Evolutionary conservation across 495 filamentous ascomycete species (phyloP).

Genomic region (Entonaema liquescens): DNA sequence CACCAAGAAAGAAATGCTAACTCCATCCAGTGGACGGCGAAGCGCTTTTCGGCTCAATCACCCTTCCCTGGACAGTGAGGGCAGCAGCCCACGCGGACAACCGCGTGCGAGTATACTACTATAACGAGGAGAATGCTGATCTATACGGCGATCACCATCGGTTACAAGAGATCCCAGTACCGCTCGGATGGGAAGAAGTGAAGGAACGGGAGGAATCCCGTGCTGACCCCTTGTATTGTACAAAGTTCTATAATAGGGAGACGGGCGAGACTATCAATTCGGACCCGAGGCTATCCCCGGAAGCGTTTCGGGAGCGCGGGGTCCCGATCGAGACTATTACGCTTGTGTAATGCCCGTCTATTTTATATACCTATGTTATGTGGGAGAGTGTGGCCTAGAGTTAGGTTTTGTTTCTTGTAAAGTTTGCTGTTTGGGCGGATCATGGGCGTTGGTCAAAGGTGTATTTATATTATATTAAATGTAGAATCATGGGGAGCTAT

Average conservation of each 20-base stretch:
- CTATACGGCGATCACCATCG: slow-evolving; percentile 8
- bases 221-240: slow-evolving; percentile 15
- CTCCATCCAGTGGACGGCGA: slow-evolving; percentile 21
- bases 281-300: slow-evolving; percentile 30
- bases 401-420: neutral
- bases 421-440: too few relatives aligned
- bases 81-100: neutral
- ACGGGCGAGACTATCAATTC: slow-evolving; percentile 29
- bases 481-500: too few relatives aligned
- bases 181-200: slow-evolving; percentile 16
- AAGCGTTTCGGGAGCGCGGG: slow-evolving; percentile 13
- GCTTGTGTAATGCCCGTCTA: slow-evolving; percentile 21
- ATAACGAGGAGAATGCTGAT: neutral
- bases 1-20: neutral
- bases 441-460: too few relatives aligned
- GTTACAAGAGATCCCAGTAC: slow-evolving; percentile 15
- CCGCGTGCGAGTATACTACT: neutral
- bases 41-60: slow-evolving; percentile 20
- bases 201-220: slow-evolving; percentile 11
- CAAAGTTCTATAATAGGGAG: slow-evolving; percentile 19
- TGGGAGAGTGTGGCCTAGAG: too few relatives aligned
- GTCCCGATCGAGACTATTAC: slow-evolving; percentile 21
- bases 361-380: too few relatives aligned
- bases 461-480: too few relatives aligned
- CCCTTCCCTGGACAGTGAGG: slow-evolving; percentile 5